Percentiles rank a stretch among this genome's conserved stretches.
Evolutionary conservation across 352 stramenopile genomes (phyloP).

Genomic region (Phytopythium aichiense): DNA sequence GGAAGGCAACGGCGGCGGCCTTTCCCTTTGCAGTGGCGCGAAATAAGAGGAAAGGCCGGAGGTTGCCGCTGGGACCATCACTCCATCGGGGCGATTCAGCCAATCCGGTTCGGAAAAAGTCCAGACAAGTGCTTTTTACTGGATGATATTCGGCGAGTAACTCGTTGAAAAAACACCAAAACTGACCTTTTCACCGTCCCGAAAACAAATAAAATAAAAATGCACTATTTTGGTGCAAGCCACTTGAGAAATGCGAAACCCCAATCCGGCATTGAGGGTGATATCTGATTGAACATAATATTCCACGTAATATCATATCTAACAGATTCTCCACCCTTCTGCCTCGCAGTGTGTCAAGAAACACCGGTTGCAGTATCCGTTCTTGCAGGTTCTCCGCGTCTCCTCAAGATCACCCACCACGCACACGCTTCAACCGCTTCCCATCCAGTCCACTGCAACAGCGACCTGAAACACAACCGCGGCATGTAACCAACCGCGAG

Average conservation of each 20-base stretch:
- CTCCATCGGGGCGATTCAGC: neutral
- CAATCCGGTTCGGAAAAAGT: constrained; percentile 2
- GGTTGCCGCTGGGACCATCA: neutral
- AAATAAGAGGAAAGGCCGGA: constrained; percentile 1
- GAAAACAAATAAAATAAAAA: neutral
- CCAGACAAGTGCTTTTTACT: neutral
- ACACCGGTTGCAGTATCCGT: neutral
- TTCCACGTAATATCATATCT: neutral
- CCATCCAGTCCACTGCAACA: neutral
- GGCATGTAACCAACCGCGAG: constrained; percentile 2
- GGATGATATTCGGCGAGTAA: constrained; percentile 2
- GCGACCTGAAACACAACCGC: neutral
- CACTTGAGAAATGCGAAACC: neutral
- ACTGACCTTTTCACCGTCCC: neutral
- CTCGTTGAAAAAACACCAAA: neutral
- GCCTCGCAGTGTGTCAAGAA: too few species aligned
- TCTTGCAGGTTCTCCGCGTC: neutral
- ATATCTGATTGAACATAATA: neutral
- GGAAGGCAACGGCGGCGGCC: neutral
- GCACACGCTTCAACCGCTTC: neutral
- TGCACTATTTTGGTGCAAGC: neutral
- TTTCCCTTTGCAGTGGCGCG: neutral
- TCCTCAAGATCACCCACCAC: neutral
- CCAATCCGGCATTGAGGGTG: neutral
- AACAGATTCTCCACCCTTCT: neutral